Base-by-base conservation (phyloP, 495 filamentous ascomycete species). In the Lophiostoma macrostomum region DNA sequence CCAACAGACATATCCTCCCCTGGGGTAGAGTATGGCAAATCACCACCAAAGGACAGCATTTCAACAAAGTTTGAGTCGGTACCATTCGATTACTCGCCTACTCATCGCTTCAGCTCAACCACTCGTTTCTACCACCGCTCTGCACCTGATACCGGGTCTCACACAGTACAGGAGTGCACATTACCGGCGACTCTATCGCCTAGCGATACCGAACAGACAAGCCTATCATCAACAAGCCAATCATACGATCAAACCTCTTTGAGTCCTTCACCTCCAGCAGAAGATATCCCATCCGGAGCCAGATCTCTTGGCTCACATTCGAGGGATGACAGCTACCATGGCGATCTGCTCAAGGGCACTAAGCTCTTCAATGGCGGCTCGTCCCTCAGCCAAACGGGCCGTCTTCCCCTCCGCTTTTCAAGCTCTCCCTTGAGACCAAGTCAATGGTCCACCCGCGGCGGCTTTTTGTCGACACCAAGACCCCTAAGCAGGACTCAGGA, bases 401-500 rank as follows among this genome's bases (percentile, higher is more conserved):
- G 14, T 14, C n/a, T 60, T 19, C 32, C 44, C 23, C 44, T 53
- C 16, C 56, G 56, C 23, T 39, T 37, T 22, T 50, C 41, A 10
- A 56, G 41, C 41, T 60, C 52, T 20, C 61, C 56, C 5, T 34
- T 60, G 20, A 49, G 55, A 36, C 53, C 59, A 6, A 54, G 53
- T 25, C 59, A 63, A 36, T 63, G 53, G 53, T 27, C 34, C 14
- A 35, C 59, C 30, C 28, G 59, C 10, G 58, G 58, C 4, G 61
- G 56, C n/a, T 6, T 39, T 7, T 35, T 54, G 35, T 51, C 46
- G 53, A n/a, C 45, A 37, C 28, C 29, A 37, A 12, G 46, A 41
- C 18, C 14, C 11, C 40, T 4, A 24, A 36, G 31, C 56, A 31
- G 30, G 28, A 69, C 69, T 27, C 80, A 76, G 5, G 88, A 94